A percentile compares a stretch with the other conserved stretches of the same genome.
Evolutionary conservation across 2,329 filamentous ascomycete species (phyloP).

Genomic region (Aureobasidium leucospermi): DNA sequence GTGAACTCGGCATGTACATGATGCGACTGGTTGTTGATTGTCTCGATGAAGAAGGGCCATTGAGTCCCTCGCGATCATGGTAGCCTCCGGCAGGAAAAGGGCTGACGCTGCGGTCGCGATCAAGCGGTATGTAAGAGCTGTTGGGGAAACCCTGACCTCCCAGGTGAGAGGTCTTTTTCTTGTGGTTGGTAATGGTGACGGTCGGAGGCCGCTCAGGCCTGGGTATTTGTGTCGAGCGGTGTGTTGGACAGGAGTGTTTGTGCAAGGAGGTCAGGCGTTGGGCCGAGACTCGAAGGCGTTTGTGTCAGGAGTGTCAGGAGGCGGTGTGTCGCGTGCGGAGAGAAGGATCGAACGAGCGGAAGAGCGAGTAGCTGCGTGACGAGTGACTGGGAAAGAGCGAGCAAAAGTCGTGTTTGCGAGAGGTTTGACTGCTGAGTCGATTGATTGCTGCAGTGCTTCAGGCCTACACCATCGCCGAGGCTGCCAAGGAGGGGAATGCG

Average conservation of each 20-base stretch:
- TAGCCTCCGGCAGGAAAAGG: constrained; percentile 39
- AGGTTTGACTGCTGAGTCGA: background rate
- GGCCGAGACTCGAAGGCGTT: background rate
- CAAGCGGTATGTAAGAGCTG: constrained; percentile 38
- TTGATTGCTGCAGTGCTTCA: constrained; percentile 1
- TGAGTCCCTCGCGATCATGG: constrained; percentile 46
- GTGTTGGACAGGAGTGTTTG: constrained; percentile 1
- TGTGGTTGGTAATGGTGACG: constrained; percentile 49
- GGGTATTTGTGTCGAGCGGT: background rate
- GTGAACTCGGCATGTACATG: constrained; percentile 73
- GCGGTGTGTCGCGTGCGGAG: constrained; percentile 9
- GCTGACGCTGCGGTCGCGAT: constrained; percentile 38
- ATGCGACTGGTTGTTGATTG: constrained; percentile 34
- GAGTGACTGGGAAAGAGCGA: background rate
- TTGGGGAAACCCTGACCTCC: constrained; percentile 32
- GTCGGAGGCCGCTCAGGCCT: constrained; percentile 12
- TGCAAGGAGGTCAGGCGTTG: background rate
- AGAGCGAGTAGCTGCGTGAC: background rate
- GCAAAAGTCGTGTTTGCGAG: background rate
- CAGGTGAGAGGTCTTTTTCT: constrained; percentile 52
- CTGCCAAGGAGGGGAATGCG: background rate
- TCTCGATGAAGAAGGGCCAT: constrained; percentile 26
- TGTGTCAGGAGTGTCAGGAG: background rate
- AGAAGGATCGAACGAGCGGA: background rate
- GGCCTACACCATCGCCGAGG: background rate